These are phyloP conservation scores for Stachybotrys echinatus DNA, from an alignment of 2,329 filamentous ascomycete genomes.

Conservation along the genomic window DNA sequence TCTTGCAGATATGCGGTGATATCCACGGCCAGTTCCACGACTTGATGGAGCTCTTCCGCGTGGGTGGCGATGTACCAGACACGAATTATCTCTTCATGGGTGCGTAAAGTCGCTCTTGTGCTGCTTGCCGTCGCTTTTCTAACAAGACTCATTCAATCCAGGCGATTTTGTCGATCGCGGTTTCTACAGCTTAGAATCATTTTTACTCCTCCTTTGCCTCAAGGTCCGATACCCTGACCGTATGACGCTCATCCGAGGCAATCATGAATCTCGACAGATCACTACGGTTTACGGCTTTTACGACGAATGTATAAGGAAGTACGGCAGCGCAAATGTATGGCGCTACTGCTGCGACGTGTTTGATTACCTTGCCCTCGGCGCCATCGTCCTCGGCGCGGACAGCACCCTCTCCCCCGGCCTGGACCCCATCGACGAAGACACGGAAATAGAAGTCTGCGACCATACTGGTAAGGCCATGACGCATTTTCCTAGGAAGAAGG, in stretches of 20 bases:
- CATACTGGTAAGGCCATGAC: conserved; percentile 75
- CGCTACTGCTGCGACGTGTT: conserved; percentile 99
- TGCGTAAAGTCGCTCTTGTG: no score
- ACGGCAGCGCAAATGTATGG: conserved; percentile 98
- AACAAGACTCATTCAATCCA: conserved; percentile 23
- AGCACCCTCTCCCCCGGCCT: conserved; percentile 49
- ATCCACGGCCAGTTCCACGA: conserved; percentile 97
- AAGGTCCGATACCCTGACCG: conserved; percentile 98
- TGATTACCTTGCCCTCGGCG: conserved; percentile 89
- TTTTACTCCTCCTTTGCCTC: conserved; percentile 90
- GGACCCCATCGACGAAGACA: conserved; percentile 59
- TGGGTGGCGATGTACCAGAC: conserved; percentile 89
- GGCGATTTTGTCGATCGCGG: conserved; percentile 97
- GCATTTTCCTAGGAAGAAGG: conserved; percentile 53
- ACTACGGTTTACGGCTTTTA: conserved; percentile 99
- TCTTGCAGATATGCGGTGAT: conserved; percentile 79
- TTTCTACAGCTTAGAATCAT: conserved; percentile 98
- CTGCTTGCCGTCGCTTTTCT: conserved; percentile 5
- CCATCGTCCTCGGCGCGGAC: conserved; percentile 84
- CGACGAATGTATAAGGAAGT: conserved; percentile 97
- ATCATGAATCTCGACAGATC: conserved; percentile 98
- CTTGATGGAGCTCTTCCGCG: conserved; percentile 92
- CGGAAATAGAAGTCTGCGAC: conserved; percentile 92
- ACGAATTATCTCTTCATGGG: conserved; percentile 98
- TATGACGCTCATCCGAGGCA: conserved; percentile 97